Percentiles rank a stretch among this genome's conserved stretches.
Conservation (phyloP, 768 basidiomycete genomes). For the Calocera cornea region DNA sequence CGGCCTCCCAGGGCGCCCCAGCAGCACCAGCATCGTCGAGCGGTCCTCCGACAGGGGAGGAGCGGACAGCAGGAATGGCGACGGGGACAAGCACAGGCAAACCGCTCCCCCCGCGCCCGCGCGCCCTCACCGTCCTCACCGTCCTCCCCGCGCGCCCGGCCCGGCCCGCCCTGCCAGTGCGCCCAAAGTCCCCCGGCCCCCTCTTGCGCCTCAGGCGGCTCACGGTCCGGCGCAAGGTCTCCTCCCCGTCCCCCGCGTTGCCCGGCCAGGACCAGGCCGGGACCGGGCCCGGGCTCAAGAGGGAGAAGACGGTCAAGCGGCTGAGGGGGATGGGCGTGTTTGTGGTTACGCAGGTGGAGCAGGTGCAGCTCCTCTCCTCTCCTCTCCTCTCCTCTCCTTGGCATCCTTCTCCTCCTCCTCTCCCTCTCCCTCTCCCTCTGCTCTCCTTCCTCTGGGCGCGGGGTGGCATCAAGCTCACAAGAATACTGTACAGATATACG, state of each 20-base stretch:
- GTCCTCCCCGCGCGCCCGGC: background rate
- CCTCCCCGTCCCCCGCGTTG: no score
- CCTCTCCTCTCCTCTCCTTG: background rate
- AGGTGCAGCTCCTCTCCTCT: background rate
- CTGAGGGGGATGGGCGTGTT: background rate
- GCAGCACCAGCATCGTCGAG: background rate
- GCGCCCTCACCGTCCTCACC: background rate
- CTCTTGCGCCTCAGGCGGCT: background rate
- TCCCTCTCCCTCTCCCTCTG: no score
- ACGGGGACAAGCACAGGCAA: background rate
- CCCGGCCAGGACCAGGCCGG: background rate
- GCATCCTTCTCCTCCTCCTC: no score
- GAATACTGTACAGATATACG: background rate
- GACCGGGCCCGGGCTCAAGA: background rate
- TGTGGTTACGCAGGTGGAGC: background rate
- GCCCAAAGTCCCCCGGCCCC: no score
- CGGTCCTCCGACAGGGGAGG: background rate
- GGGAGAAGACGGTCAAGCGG: conserved; percentile 1
- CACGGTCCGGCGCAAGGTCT: background rate
- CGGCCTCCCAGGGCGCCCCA: background rate
- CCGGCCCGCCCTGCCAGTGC: background rate
- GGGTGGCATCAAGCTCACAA: background rate
- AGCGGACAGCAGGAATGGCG: background rate
- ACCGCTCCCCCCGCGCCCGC: background rate
- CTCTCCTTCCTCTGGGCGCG: background rate